Conservation (phyloP, 331 rosid genomes). For the Rosa hybrid region DNA sequence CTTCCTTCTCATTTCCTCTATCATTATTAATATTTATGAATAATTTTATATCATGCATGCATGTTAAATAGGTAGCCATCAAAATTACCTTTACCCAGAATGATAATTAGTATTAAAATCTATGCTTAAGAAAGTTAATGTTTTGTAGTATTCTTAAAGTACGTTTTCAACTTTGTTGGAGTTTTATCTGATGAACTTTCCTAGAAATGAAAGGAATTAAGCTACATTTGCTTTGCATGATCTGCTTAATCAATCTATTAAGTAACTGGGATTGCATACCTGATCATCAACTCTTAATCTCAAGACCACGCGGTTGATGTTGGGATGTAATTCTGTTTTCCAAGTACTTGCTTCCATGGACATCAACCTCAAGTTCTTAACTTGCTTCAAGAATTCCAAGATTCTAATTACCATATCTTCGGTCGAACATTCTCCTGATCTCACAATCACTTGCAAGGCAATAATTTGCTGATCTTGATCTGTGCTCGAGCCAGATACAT, state of each 20-base stretch:
- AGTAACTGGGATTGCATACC: slow-evolving; percentile 47
- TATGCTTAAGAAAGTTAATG: background rate
- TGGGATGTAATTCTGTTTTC: slow-evolving; percentile 30
- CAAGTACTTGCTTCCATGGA: slow-evolving; percentile 55
- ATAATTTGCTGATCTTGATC: slow-evolving; percentile 41
- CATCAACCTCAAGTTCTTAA: slow-evolving; percentile 36
- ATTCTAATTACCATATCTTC: slow-evolving; percentile 50
- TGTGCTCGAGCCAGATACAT: slow-evolving; percentile 53
- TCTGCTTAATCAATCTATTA: background rate
- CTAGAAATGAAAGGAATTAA: background rate
- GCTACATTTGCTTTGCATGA: background rate
- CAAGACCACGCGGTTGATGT: slow-evolving; percentile 41
- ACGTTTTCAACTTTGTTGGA: background rate
- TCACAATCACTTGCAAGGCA: slow-evolving; percentile 56
- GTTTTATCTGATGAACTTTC: background rate
- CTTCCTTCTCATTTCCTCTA: background rate
- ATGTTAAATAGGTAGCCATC: background rate
- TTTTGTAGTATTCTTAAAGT: background rate
- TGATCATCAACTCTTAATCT: slow-evolving; percentile 58
- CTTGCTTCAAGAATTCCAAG: slow-evolving; percentile 64
- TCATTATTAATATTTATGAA: background rate
- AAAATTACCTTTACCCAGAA: background rate
- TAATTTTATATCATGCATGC: background rate
- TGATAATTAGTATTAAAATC: background rate
- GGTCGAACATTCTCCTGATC: slow-evolving; percentile 38